These are phyloP conservation scores for Rhodofomes roseus DNA, from an alignment of 1,284 basidiomycete species.

Conservation along the genomic window DNA sequence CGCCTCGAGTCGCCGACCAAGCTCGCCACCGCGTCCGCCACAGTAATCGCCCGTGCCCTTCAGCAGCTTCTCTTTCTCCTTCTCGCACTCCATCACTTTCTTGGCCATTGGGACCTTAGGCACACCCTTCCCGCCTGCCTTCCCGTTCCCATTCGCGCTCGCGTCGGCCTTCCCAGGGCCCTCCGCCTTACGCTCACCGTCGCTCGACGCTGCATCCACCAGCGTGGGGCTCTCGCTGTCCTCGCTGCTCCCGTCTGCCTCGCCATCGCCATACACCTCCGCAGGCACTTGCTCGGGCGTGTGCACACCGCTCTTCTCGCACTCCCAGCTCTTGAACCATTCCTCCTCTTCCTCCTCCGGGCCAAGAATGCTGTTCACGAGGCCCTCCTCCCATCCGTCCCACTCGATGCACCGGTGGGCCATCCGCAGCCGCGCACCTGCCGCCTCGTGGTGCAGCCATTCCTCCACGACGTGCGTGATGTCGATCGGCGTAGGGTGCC, in stretches of 20 bases:
- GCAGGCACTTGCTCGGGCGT: not conserved
- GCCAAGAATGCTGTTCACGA: constrained; percentile 69
- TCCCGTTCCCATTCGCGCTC: not conserved
- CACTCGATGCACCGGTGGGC: constrained; percentile 77
- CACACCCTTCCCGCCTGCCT: constrained; percentile 1
- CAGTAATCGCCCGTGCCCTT: constrained; percentile 68
- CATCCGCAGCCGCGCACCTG: constrained; percentile 61
- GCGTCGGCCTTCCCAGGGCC: not conserved
- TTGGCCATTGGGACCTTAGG: constrained; percentile 14
- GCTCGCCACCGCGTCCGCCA: constrained; percentile 71
- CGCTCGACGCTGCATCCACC: constrained; percentile 18
- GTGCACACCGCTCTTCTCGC: constrained; percentile 18
- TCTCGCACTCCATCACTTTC: constrained; percentile 48
- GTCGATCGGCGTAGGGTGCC: constrained; percentile 13
- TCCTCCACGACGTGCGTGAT: constrained; percentile 48
- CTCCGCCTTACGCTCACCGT: constrained; percentile 5
- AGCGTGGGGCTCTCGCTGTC: constrained; percentile 20
- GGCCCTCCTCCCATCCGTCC: constrained; percentile 85
- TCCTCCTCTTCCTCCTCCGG: constrained; percentile 64
- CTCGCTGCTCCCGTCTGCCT: constrained; percentile 12
- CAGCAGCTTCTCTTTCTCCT: constrained; percentile 58
- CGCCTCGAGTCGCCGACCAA: constrained; percentile 68
- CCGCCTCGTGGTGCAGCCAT: constrained; percentile 68
- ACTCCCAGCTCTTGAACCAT: constrained; percentile 53
- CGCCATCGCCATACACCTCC: not conserved